A percentile compares a stretch with the other conserved stretches of the same genome.
These are phyloP conservation scores for Withania somnifera DNA, from an alignment of 305 asterid species.

Conservation along the genomic window DNA sequence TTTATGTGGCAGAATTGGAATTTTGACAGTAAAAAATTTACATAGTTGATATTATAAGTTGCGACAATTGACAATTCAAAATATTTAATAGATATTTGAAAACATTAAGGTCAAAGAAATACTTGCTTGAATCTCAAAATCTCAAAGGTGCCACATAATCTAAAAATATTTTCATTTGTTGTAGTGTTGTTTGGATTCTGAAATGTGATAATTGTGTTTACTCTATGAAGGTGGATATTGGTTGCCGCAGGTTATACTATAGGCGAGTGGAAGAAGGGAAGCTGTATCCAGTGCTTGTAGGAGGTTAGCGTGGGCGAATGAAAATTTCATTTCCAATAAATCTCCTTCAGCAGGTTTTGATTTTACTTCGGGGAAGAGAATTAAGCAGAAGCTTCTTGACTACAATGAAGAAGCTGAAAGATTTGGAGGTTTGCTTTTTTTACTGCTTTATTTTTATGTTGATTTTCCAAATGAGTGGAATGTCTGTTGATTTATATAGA, in stretches of 20 bases:
- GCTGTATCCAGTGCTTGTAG: conserved; percentile 80
- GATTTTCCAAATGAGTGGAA: background rate
- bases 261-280: conserved; percentile 92
- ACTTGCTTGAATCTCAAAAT: too few species aligned
- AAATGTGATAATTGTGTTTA: background rate
- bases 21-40: too few species aligned
- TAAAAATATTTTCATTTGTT: background rate
- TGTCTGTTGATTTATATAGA: background rate
- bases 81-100: too few species aligned
- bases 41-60: too few species aligned
- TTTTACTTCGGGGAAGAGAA: conserved; percentile 76
- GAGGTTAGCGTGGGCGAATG: conserved; percentile 69
- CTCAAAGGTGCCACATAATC: too few species aligned
- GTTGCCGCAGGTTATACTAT: conserved; percentile 72
- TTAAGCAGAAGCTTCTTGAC: conserved; percentile 88
- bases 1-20: too few species aligned
- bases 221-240: conserved; percentile 13
- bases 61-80: too few species aligned
- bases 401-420: conserved; percentile 92
- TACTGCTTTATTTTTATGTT: background rate
- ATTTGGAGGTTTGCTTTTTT: conserved; percentile 52
- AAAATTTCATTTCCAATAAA: conserved; percentile 69
- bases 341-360: conserved; percentile 94
- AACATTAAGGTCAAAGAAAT: too few species aligned
- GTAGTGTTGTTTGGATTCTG: conserved; percentile 5